Percentiles rank a stretch among this genome's conserved stretches.
phyloP scores from a whole-genome alignment of 352 stramenopile genomes.

The Phytopythium mirpurense region DNA sequence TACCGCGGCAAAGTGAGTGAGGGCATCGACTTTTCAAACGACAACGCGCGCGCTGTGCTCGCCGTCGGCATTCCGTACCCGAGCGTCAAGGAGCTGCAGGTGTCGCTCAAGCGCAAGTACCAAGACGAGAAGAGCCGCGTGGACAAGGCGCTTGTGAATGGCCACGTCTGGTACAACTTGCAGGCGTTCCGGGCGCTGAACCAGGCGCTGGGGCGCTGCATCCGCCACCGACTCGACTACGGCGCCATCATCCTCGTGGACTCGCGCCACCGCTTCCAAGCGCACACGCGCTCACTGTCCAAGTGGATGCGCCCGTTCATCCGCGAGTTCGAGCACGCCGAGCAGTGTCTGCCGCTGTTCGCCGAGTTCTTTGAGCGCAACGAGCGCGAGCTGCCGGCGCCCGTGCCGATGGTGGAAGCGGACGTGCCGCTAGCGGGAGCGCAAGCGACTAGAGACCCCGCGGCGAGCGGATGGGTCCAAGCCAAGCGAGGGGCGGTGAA shows the following conservation, averaged over 20 bases:
- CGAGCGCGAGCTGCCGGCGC: constrained; percentile 30
- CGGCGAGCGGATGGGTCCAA: neutral
- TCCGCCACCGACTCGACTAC: constrained; percentile 97
- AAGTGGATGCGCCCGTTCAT: constrained; percentile 81
- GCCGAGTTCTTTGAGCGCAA: constrained; percentile 65
- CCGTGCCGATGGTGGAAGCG: neutral
- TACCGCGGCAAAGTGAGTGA: constrained; percentile 98
- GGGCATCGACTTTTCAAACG: constrained; percentile 98
- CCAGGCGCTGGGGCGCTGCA: constrained; percentile 97
- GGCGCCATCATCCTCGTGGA: constrained; percentile 97
- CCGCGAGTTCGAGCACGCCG: constrained; percentile 60
- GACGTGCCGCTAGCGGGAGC: neutral
- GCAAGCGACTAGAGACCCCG: neutral
- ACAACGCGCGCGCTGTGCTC: constrained; percentile 95
- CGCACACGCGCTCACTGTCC: constrained; percentile 57
- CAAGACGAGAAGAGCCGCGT: constrained; percentile 69
- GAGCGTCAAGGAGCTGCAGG: constrained; percentile 91
- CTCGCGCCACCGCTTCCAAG: constrained; percentile 63
- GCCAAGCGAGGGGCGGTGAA: constrained; percentile 12
- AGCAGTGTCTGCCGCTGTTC: constrained; percentile 60
- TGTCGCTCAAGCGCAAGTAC: constrained; percentile 76
- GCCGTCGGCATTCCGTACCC: constrained; percentile 99
- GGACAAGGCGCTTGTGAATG: constrained; percentile 64
- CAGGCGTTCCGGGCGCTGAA: constrained; percentile 98
- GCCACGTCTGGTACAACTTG: constrained; percentile 94